Conservation (phyloP, 768 basidiomycete genomes). For the Asterophora parasitica region DNA sequence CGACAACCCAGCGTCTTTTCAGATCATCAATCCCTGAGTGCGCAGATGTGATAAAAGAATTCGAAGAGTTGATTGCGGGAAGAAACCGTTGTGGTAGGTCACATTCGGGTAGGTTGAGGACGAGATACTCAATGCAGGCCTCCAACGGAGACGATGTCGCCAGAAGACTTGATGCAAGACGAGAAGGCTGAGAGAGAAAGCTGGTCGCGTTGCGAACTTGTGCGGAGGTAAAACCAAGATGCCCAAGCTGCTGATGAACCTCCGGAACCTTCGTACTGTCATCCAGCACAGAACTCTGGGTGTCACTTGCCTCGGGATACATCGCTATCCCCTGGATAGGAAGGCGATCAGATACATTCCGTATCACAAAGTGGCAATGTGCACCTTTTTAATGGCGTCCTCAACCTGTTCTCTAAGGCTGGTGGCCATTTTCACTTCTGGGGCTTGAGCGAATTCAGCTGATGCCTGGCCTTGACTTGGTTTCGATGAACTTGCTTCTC, state of each 20-base stretch:
- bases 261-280: constrained; percentile 34
- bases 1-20: constrained; percentile 73
- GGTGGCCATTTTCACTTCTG: constrained; percentile 83
- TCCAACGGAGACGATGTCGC: constrained; percentile 57
- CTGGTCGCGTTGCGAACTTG: constrained; percentile 50
- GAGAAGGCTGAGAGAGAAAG: constrained; percentile 54
- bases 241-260: constrained; percentile 50
- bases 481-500: constrained; percentile 15
- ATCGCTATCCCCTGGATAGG: constrained; percentile 48
- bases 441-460: constrained; percentile 40
- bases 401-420: constrained; percentile 77
- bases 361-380: constrained; percentile 5
- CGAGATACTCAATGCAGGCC: constrained; percentile 79
- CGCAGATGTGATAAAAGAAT: constrained; percentile 61
- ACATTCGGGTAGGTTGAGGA: constrained; percentile 81
- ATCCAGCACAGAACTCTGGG: constrained; percentile 29
- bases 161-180: constrained; percentile 59
- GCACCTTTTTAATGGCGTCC: constrained; percentile 70
- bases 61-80: constrained; percentile 58
- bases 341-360: neutral
- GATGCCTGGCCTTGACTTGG: constrained; percentile 20
- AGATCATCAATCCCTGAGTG: constrained; percentile 61
- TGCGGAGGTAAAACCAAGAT: constrained; percentile 59
- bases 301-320: constrained; percentile 44
- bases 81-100: constrained; percentile 77